phyloP scores from a whole-genome alignment of 108 stramenopile genomes.

The Epithemia pelagica region DNA sequence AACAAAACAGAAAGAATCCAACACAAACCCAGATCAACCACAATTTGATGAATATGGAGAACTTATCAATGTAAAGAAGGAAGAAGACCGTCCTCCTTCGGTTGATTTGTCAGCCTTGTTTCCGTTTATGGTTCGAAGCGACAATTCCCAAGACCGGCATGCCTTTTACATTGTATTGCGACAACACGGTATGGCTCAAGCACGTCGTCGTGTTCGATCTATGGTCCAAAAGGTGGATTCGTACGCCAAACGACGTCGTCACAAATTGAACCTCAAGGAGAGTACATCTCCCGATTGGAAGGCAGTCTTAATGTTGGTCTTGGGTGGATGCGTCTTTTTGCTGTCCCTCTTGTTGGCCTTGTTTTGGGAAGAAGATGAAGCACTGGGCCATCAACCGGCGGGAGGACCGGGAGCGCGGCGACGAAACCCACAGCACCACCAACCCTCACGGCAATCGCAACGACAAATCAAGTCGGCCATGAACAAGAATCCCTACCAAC shows the following conservation, averaged over 20 bases:
- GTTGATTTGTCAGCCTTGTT: constrained; percentile 4
- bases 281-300: constrained; percentile 47
- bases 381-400: constrained; percentile 15
- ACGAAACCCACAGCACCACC: background rate
- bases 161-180: constrained; percentile 46
- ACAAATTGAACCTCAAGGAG: constrained; percentile 57
- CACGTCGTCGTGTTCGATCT: constrained; percentile 47
- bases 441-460: background rate
- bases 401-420: constrained; percentile 32
- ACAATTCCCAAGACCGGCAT: constrained; percentile 3
- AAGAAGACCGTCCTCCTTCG: background rate
- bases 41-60: constrained; percentile 7
- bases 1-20: constrained; percentile 17
- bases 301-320: constrained; percentile 53
- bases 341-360: constrained; percentile 63
- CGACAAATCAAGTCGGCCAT: background rate
- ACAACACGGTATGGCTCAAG: constrained; percentile 54
- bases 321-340: constrained; percentile 57
- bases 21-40: too few relatives aligned
- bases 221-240: constrained; percentile 55
- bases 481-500: background rate
- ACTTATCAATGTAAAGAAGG: constrained; percentile 8
- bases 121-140: background rate
- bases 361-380: constrained; percentile 59
- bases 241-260: constrained; percentile 53